Conservation (phyloP, 176 grass and related monocot genomes). For the Juncus effusus region DNA sequence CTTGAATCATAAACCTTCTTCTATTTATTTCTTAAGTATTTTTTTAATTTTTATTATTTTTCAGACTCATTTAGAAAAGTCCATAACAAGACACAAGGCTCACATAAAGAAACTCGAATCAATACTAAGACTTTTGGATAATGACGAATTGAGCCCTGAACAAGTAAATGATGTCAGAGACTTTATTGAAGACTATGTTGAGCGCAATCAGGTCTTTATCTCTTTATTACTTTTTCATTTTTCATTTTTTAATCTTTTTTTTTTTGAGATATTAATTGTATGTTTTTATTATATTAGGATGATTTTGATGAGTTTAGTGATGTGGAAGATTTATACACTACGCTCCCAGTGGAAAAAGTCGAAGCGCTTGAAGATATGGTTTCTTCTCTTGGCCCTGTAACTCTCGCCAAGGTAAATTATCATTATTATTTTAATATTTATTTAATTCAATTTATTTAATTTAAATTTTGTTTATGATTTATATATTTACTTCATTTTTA, state of each 20-base stretch:
- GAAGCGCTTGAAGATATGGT: conserved; percentile 99
- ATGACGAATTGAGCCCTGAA: conserved; percentile 97
- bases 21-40: conserved; percentile 1
- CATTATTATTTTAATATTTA: conserved; percentile 24
- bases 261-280: conserved; percentile 12
- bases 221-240: conserved; percentile 17
- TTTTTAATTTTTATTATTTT: conserved; percentile 25
- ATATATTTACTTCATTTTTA: conserved; percentile 36
- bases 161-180: conserved; percentile 98
- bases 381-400: conserved; percentile 90
- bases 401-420: conserved; percentile 65
- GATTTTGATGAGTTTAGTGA: conserved; percentile 99
- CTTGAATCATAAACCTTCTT: neutral
- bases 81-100: conserved; percentile 88
- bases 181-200: conserved; percentile 97
- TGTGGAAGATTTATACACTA: conserved; percentile 81
- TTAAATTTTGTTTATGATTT: neutral
- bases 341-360: conserved; percentile 90
- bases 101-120: conserved; percentile 97
- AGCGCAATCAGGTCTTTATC: conserved; percentile 78
- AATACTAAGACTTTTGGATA: conserved; percentile 95
- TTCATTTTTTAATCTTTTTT: neutral
- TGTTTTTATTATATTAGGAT: conserved; percentile 49
- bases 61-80: conserved; percentile 91
- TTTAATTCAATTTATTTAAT: conserved; percentile 13